Base-by-base conservation (phyloP, 306 rosid species). In the Malus asiatica region DNA sequence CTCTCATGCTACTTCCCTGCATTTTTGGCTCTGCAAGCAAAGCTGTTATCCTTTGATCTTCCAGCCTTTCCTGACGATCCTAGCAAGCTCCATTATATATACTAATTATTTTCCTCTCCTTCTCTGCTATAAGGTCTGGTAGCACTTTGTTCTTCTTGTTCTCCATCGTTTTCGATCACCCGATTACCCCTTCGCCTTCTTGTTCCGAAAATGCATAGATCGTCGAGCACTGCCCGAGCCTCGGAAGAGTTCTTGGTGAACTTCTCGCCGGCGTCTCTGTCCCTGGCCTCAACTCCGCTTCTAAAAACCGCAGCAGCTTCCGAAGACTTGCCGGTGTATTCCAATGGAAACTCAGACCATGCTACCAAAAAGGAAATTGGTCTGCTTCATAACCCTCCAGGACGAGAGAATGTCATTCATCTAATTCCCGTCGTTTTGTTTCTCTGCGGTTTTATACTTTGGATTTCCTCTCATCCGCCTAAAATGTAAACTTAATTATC, bases 381-480 rank as follows among this genome's bases (percentile, higher is more conserved):
- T 68, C 60, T 58, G 59, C 82, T 68, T 32, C 67, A 66, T 20
- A 44, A 12, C 11, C 25, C 77, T 71, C 59, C 81, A 19, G 32
- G 77, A 40, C 84, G 87, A 65, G 81, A 88, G 63, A 84, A 85
- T 52, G 86, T 78, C 45, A 52, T 92, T 87, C 97, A 95, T 79
- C 74, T 90, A 18, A 90, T 95, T 46, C 97, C 97, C 29, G 13
- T 92, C 22, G 66, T 89, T 46, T 79, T 95, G 59, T 4, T 89
- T 78, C 78, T 92, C 30, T 92, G 90, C 78, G 92, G 77, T 83
- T 88, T 95, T 0, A 42, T 87, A 74, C 97, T 95, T 66, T 92
- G 96, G 96, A 75, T 92, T 77, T 89, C 86, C 87, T 92, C 98
- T 52, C 72, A 53, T 69, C 59, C 59, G 4, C 70, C 58, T 79